A percentile compares a stretch with the other conserved stretches of the same genome.
These are phyloP conservation scores for Musa troglodytarum DNA, from an alignment of 176 grass and related monocot genomes.

Conservation along the genomic window DNA sequence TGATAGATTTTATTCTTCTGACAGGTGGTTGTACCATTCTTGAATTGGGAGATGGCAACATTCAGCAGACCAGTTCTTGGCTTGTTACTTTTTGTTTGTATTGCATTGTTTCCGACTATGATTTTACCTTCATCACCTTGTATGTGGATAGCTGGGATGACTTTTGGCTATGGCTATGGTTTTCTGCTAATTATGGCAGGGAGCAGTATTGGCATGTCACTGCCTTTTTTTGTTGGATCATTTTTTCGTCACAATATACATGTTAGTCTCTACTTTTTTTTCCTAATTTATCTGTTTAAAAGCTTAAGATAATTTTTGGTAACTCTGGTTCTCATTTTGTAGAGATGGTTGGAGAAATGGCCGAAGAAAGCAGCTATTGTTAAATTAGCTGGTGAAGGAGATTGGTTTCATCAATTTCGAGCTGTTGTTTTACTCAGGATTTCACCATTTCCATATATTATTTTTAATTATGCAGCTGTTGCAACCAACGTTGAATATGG, in stretches of 20 bases:
- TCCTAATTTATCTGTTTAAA: neutral
- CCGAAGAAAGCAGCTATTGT: slow-evolving; percentile 24
- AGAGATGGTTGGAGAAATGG: slow-evolving; percentile 27
- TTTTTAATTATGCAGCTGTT: slow-evolving; percentile 27
- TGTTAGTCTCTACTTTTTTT: slow-evolving; percentile 4
- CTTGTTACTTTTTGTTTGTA: slow-evolving; percentile 59
- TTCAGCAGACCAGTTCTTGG: slow-evolving; percentile 62
- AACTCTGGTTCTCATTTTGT: neutral
- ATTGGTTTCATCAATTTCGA: slow-evolving; percentile 31
- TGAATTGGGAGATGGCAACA: slow-evolving; percentile 62
- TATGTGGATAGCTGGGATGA: slow-evolving; percentile 95
- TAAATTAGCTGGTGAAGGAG: slow-evolving; percentile 23
- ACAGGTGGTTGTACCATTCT: slow-evolving; percentile 61
- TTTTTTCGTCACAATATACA: slow-evolving; percentile 41
- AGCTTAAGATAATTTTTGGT: neutral
- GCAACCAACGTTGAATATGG: slow-evolving; percentile 19
- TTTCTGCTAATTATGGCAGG: slow-evolving; percentile 76
- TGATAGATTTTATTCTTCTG: slow-evolving; percentile 19
- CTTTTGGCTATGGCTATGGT: slow-evolving; percentile 83
- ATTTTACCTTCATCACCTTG: slow-evolving; percentile 85
- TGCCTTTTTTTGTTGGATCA: slow-evolving; percentile 85
- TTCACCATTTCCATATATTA: slow-evolving; percentile 24
- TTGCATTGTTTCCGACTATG: slow-evolving; percentile 73
- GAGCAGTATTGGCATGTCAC: slow-evolving; percentile 77
- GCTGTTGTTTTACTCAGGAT: slow-evolving; percentile 18